A percentile compares a stretch with the other conserved stretches of the same genome.
phyloP scores from a whole-genome alignment of 768 basidiomycete genomes.

The Boletus tylopilopsis region DNA sequence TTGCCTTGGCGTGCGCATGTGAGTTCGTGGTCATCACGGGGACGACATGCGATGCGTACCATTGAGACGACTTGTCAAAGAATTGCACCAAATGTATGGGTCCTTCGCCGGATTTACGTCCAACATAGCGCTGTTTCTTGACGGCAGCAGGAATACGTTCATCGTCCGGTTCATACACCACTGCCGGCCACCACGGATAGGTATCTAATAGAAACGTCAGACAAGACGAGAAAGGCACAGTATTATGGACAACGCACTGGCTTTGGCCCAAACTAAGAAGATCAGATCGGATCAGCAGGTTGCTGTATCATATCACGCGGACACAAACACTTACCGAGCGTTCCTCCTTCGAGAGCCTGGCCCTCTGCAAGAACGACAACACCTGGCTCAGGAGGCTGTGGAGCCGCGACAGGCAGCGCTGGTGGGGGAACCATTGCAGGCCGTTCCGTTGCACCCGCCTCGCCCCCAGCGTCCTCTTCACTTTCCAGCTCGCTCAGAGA shows the following conservation, averaged over 20 bases:
- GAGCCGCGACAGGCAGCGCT: conserved; percentile 7
- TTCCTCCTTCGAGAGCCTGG: conserved; percentile 48
- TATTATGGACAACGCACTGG: background rate
- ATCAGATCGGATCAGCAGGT: background rate
- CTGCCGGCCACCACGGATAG: conserved; percentile 88
- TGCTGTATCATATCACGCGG: too few relatives aligned
- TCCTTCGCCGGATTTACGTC: conserved; percentile 36
- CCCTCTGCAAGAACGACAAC: conserved; percentile 33
- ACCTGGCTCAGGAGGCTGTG: conserved; percentile 26
- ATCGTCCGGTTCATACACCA: conserved; percentile 64
- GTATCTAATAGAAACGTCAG: conserved; percentile 44
- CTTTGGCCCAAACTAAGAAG: conserved; percentile 78
- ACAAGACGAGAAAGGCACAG: too few relatives aligned
- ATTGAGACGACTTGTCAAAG: conserved; percentile 64
- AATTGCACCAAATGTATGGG: conserved; percentile 70
- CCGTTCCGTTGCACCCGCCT: conserved; percentile 5
- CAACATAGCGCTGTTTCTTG: conserved; percentile 27
- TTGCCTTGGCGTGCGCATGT: conserved; percentile 46
- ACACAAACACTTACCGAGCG: conserved; percentile 51
- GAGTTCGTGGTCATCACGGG: background rate
- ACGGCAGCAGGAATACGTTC: conserved; percentile 46
- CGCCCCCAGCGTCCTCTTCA: conserved; percentile 20
- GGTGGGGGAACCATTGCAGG: background rate
- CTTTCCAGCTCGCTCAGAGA: conserved; percentile 44
- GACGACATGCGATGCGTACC: conserved; percentile 40